phyloP scores from a whole-genome alignment of 306 rosid genomes.

The Oemleria cerasiformis region DNA sequence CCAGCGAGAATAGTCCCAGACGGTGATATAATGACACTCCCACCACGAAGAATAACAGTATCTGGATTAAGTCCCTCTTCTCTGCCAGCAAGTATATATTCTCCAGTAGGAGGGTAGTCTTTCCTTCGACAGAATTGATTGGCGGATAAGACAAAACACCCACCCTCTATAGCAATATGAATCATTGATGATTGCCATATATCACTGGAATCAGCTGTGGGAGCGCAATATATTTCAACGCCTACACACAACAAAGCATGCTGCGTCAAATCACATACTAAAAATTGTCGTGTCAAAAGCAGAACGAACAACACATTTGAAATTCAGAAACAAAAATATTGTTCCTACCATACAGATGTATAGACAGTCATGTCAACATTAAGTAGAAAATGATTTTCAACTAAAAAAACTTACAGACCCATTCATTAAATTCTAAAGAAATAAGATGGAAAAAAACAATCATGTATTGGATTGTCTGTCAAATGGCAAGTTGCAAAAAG shows the following conservation, averaged over 20 bases:
- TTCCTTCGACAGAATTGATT: conserved; percentile 90
- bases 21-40: conserved; percentile 91
- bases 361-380: too few relatives aligned
- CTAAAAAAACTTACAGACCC: too few relatives aligned
- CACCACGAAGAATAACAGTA: conserved; percentile 88
- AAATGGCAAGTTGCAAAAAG: too few relatives aligned
- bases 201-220: conserved; percentile 82
- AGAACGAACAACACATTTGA: not conserved
- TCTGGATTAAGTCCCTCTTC: conserved; percentile 77
- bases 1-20: conserved; percentile 84
- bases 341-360: not conserved
- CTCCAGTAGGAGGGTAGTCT: conserved; percentile 89
- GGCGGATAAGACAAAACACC: conserved; percentile 86
- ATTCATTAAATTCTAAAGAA: too few relatives aligned
- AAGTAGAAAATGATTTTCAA: too few relatives aligned
- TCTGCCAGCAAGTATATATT: conserved; percentile 62
- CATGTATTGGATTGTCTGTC: too few relatives aligned
- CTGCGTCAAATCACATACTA: conserved; percentile 14
- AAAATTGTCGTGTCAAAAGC: not conserved
- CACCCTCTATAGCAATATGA: conserved; percentile 92
- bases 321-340: not conserved
- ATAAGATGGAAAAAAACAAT: too few relatives aligned
- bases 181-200: conserved; percentile 90
- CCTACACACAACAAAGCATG: conserved; percentile 41
- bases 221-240: conserved; percentile 93